Base-by-base conservation (phyloP, 1,139 yeast species). In the Lodderomyces elongisporus region DNA sequence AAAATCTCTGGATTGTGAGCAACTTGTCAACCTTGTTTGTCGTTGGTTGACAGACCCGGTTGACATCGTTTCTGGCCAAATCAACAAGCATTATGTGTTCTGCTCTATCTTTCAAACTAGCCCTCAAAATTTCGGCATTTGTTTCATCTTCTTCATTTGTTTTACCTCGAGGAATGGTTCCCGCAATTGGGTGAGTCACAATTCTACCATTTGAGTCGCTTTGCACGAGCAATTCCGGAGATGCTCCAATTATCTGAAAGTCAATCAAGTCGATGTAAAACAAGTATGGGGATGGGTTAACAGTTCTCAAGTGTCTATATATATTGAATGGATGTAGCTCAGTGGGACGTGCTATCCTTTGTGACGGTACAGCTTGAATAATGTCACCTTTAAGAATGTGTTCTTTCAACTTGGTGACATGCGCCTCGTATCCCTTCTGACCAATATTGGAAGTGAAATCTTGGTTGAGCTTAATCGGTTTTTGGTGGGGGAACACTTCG, bases 81-180 rank as follows among this genome's bases (percentile, higher is more conserved):
- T 91, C 98, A 17, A 91, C 98, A 62, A 91, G 76, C 98, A 91
- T 91, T 38, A 91, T 93, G 58, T 91, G 98, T 61, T 91, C 98
- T 1, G 98, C 96, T 34, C 96, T 75, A 58, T 91, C 98, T 56
- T 91, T 91, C 43, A 81, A 63, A 13, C 95, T 84, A n/a, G 78
- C 62, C 48, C 85, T 70, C 45, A 91, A 73, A 37, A 77, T 76
- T 16, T 70, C 69, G 3, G 97, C 96, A 37, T 88, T 71, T 40
- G 63, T 65, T 51, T 89, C 96, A 52, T 91, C 98, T 56, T 91
- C 97, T 49, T 87, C 95, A 15, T 79, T 68, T 8, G 97, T 87
- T 50, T 76, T 74, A 35, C 98, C 98, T 53, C 98, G 77, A 48
- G 70, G 77, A 38, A 91, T 84, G 3, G 98, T 91, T 34, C 98